These are phyloP conservation scores for Lecanicillium sp. DNA, from an alignment of 2,329 filamentous ascomycete genomes.

Conservation along the genomic window DNA sequence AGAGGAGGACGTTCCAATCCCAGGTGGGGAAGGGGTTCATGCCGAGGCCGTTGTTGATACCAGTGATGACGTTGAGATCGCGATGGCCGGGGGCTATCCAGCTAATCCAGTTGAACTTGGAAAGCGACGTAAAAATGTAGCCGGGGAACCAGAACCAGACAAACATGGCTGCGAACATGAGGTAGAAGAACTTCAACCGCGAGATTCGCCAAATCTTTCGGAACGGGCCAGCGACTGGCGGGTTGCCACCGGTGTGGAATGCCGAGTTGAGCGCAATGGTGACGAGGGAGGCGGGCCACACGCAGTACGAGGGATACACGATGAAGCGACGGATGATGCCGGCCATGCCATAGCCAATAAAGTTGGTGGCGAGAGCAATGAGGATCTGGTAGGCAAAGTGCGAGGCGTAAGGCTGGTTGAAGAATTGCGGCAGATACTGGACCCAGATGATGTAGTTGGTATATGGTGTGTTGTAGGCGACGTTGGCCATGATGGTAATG, in stretches of 20 bases:
- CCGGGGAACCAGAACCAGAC: constrained; percentile 53
- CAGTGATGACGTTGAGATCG: constrained; percentile 33
- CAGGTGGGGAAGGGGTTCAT: constrained; percentile 39
- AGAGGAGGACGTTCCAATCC: constrained; percentile 40
- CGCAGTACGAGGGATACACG: constrained; percentile 46
- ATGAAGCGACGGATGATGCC: constrained; percentile 45
- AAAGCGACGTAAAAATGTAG: constrained; percentile 44
- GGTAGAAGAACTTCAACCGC: constrained; percentile 43
- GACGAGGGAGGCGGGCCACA: constrained; percentile 50
- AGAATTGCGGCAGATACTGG: constrained; percentile 44
- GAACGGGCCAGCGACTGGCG: constrained; percentile 32
- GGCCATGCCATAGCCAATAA: constrained; percentile 54
- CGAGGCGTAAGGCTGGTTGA: constrained; percentile 45
- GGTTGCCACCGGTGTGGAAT: constrained; percentile 39
- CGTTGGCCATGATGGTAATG: constrained; percentile 56
- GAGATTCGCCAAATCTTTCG: constrained; percentile 37
- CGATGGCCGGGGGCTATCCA: constrained; percentile 45
- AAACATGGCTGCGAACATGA: constrained; percentile 45
- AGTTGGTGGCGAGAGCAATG: constrained; percentile 47
- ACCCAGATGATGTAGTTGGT: constrained; percentile 49
- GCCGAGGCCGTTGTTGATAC: constrained; percentile 36
- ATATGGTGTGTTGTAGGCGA: constrained; percentile 43
- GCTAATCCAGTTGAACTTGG: constrained; percentile 48
- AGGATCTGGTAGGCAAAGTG: constrained; percentile 48
- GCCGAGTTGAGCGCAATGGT: constrained; percentile 47